Conservation (phyloP, 768 basidiomycete species). For the Mycena metata region DNA sequence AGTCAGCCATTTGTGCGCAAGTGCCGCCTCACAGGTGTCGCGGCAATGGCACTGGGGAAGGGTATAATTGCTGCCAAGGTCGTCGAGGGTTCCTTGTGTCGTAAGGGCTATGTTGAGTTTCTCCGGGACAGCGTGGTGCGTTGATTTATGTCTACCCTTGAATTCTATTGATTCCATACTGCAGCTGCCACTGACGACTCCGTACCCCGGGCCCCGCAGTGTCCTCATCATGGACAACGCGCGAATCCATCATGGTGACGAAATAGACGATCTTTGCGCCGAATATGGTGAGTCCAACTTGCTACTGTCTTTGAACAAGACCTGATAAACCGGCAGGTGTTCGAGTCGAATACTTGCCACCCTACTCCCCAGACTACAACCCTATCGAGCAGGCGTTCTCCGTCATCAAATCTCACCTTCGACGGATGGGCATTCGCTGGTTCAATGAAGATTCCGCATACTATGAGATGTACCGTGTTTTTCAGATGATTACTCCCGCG, state of each 20-base stretch:
- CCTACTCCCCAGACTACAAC: no score
- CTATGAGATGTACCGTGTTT: no score
- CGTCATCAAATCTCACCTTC: no score
- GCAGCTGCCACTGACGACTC: conserved; percentile 38
- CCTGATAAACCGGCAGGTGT: no score
- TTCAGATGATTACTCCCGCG: no score
- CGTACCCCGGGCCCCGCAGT: conserved; percentile 39
- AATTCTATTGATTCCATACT: not conserved
- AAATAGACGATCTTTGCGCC: conserved; percentile 36
- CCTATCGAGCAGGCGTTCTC: no score
- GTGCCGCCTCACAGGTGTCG: conserved; percentile 38
- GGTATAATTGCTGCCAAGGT: conserved; percentile 41
- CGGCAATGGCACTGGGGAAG: conserved; percentile 38
- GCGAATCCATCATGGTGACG: conserved; percentile 39
- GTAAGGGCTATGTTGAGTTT: conserved; percentile 36
- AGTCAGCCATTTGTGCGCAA: conserved; percentile 41
- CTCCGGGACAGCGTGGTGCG: conserved; percentile 34
- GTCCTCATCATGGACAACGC: no score
- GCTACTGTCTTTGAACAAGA: no score
- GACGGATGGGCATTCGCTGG: no score
- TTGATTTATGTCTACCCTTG: not conserved
- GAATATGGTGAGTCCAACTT: no score
- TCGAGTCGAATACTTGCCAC: no score
- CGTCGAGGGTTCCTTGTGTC: conserved; percentile 38
- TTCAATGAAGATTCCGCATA: no score